Percentiles rank a stretch among this genome's conserved stretches.
phyloP scores from a whole-genome alignment of 2,329 filamentous ascomycete genomes.

The Epichloe coenophiala region DNA sequence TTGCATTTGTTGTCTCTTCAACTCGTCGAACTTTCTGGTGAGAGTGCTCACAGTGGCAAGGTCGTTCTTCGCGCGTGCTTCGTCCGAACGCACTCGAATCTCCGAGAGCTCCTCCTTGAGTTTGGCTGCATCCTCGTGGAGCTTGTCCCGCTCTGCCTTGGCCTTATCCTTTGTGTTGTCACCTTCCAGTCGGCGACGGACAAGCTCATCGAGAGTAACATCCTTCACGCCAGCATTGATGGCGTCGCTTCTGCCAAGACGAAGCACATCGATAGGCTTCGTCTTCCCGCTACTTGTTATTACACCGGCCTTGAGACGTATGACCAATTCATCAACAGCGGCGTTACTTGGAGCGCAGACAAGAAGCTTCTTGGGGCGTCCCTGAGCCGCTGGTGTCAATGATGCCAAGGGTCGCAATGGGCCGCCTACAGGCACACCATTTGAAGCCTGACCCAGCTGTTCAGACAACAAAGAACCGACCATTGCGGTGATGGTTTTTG shows the following conservation, averaged over 20 bases:
- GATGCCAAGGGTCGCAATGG: slow-evolving; percentile 16
- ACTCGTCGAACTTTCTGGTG: slow-evolving; percentile 61
- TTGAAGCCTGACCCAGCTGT: slow-evolving; percentile 21
- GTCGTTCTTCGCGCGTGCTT: slow-evolving; percentile 43
- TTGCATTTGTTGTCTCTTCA: slow-evolving; percentile 59
- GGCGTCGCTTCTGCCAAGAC: slow-evolving; percentile 79
- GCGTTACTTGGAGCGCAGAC: slow-evolving; percentile 98
- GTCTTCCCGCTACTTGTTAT: slow-evolving; percentile 60
- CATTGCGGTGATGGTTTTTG: slow-evolving; percentile 94
- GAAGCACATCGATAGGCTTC: slow-evolving; percentile 74
- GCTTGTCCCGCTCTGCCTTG: slow-evolving; percentile 40
- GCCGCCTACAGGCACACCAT: slow-evolving; percentile 18
- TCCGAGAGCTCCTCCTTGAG: slow-evolving; percentile 64
- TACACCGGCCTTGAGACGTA: slow-evolving; percentile 79
- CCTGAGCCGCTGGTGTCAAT: slow-evolving; percentile 13
- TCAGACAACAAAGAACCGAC: slow-evolving; percentile 60
- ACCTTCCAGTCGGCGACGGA: slow-evolving; percentile 56
- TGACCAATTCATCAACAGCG: slow-evolving; percentile 88
- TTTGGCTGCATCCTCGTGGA: slow-evolving; percentile 51
- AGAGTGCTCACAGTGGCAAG: slow-evolving; percentile 38
- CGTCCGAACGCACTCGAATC: slow-evolving; percentile 58
- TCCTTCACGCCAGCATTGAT: slow-evolving; percentile 83
- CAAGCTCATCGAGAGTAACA: slow-evolving; percentile 85
- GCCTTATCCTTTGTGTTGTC: slow-evolving; percentile 45
- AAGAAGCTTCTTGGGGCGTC: slow-evolving; percentile 63